Base-by-base conservation (phyloP, 148 eudicot species). In the Vaccinium macrocarpon region DNA sequence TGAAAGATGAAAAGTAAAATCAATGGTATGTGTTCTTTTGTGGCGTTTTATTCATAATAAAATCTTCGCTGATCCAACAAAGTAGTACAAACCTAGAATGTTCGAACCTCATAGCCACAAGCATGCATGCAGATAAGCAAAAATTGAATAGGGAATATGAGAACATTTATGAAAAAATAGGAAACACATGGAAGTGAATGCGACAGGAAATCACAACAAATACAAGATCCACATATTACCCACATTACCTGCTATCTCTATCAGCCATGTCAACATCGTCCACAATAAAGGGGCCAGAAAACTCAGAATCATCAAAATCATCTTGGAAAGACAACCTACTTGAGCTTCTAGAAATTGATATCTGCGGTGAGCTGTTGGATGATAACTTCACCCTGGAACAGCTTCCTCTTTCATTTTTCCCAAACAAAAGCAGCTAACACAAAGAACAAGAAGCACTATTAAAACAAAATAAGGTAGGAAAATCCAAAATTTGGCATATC, bases 281-380 rank as follows among this genome's bases (percentile, higher is more conserved):
- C 74, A 92, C 92, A 80, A 87, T 89, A 87, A 96, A 96, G 52
- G 92, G 95, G 70, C 98, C 93, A 88, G 91, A 90, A 78, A 91
- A 94, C 85, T 94, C 95, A 48, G 91, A 82, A 85, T 94, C 96
- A 86, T 89, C 95, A 86, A 84, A 92, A 88, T 91, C 95, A 88
- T 93, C 94, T 78, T 87, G 93, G 84, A 91, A 88, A 8, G 94
- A 95, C 84, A 89, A 82, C 88, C 92, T 88, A 84, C 95, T 90
- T 16, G 95, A 93, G 90, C 94, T 92, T 89, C 95, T 91, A 56
- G 98, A 92, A 42, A 88, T 86, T 42, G 95, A 91, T 71, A 89
- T 89, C 73, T 74, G 90, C 19, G 92, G 94, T 4, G 96, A 94
- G 89, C 91, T 88, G 81, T 80, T 88, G 21, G 93, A 86, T 68